Percentiles rank a stretch among this genome's conserved stretches.
Conservation (phyloP, 495 filamentous ascomycete genomes). For the Neurospora pannonica region DNA sequence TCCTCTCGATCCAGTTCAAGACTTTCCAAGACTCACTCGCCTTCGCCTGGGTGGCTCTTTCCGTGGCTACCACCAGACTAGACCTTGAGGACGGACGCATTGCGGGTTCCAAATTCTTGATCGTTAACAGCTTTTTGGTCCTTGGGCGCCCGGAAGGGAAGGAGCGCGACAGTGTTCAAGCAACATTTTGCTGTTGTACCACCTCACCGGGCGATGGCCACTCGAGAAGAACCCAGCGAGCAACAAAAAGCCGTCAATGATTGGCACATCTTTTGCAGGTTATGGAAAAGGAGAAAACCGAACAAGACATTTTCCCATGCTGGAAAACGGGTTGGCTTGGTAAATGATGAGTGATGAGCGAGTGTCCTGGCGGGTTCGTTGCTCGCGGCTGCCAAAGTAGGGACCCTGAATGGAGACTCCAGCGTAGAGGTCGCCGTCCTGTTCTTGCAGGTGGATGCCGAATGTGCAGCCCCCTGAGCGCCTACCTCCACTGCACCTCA, state of each 20-base stretch:
- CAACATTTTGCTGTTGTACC: slow-evolving; percentile 11
- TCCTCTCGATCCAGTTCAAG: neutral
- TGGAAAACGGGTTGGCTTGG: neutral
- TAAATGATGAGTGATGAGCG: neutral
- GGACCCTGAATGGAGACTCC: neutral
- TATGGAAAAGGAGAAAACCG: neutral
- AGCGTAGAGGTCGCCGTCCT: neutral
- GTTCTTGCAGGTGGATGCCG: neutral
- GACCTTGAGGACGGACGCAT: neutral
- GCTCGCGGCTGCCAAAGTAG: neutral
- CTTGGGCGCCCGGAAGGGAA: neutral
- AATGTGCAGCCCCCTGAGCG: neutral
- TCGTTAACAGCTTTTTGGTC: neutral
- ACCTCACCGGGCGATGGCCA: slow-evolving; percentile 1
- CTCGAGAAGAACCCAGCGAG: neutral
- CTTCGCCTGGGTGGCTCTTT: neutral
- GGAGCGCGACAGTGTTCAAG: slow-evolving; percentile 1
- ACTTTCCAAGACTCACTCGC: neutral
- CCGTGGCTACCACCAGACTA: neutral
- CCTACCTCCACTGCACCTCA: neutral
- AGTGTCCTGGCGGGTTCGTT: neutral
- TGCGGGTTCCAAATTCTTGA: neutral
- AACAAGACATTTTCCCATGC: neutral
- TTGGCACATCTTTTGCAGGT: neutral
- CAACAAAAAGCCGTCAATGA: neutral